Evolutionary conservation across 306 rosid genomes (phyloP).

Genomic region (Sicyos baderoa): DNA sequence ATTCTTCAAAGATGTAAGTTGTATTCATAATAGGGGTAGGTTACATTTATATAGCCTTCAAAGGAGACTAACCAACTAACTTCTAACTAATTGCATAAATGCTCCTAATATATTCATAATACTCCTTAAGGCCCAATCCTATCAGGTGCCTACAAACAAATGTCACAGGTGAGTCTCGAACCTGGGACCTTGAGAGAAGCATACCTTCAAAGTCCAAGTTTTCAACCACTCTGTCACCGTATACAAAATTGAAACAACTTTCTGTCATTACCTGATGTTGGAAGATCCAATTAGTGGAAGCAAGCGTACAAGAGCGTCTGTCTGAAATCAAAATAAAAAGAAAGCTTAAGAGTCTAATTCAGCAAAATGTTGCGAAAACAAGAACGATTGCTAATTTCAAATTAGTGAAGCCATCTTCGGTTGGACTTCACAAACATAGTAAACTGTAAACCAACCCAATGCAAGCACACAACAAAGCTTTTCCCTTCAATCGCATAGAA

Average conservation of each 20-base stretch:
- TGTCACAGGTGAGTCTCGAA: too few species aligned
- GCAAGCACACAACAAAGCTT: background rate
- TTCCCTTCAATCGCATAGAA: background rate
- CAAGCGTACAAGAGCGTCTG: conserved; percentile 82
- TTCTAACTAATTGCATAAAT: too few species aligned
- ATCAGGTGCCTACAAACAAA: too few species aligned
- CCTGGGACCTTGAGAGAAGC: too few species aligned
- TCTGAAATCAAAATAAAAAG: conserved; percentile 46
- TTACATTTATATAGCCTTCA: too few species aligned
- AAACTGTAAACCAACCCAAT: background rate
- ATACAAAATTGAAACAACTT: conserved; percentile 10
- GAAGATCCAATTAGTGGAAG: conserved; percentile 94
- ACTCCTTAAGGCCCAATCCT: too few species aligned
- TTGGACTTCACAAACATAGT: background rate
- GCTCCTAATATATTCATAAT: too few species aligned
- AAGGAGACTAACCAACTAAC: too few species aligned
- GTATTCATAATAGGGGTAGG: too few species aligned
- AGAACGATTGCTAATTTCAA: background rate
- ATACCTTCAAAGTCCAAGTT: too few species aligned
- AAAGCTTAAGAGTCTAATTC: background rate
- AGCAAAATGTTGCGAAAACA: background rate
- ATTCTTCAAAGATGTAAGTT: too few species aligned
- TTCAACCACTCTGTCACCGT: too few species aligned
- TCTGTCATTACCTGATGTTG: conserved; percentile 53
- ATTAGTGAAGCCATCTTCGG: background rate